Conservation (phyloP, 1,284 basidiomycete genomes). For the Gomphus sp. region DNA sequence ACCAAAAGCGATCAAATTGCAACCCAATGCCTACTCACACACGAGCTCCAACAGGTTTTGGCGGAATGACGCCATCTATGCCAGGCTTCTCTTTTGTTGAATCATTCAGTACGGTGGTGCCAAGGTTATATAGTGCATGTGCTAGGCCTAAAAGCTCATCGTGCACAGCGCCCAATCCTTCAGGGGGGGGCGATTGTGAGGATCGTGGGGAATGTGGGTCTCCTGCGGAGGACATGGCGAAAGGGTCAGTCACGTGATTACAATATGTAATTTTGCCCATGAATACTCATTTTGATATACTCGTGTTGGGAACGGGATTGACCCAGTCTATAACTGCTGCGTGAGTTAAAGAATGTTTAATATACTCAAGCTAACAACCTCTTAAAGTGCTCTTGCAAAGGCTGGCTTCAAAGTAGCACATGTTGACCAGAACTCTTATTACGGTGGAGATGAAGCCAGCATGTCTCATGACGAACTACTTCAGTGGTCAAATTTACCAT, state of each 20-base stretch:
- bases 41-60: conserved; percentile 59
- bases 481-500: conserved; percentile 46
- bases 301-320: conserved; percentile 83
- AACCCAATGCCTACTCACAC: conserved; percentile 38
- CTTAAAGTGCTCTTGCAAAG: conserved; percentile 75
- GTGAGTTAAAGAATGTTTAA: conserved; percentile 39
- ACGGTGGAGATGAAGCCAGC: conserved; percentile 78
- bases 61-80: conserved; percentile 30
- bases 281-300: conserved; percentile 54
- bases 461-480: conserved; percentile 75
- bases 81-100: conserved; percentile 63
- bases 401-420: conserved; percentile 83
- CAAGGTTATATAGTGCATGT: conserved; percentile 66
- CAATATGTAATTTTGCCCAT: not conserved
- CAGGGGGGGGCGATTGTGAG: conserved; percentile 59
- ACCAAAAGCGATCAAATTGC: conserved; percentile 1
- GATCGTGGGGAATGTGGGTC: conserved; percentile 59
- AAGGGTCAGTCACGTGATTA: not conserved
- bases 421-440: conserved; percentile 78
- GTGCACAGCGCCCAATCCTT: conserved; percentile 34
- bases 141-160: conserved; percentile 58
- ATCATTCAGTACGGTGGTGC: conserved; percentile 70
- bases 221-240: not conserved
- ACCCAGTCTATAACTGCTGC: conserved; percentile 83
- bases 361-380: conserved; percentile 14